Percentiles rank a stretch among this genome's conserved stretches.
These are phyloP conservation scores for Biscutella laevigata DNA, from an alignment of 441 rosid species.

Conservation along the genomic window DNA sequence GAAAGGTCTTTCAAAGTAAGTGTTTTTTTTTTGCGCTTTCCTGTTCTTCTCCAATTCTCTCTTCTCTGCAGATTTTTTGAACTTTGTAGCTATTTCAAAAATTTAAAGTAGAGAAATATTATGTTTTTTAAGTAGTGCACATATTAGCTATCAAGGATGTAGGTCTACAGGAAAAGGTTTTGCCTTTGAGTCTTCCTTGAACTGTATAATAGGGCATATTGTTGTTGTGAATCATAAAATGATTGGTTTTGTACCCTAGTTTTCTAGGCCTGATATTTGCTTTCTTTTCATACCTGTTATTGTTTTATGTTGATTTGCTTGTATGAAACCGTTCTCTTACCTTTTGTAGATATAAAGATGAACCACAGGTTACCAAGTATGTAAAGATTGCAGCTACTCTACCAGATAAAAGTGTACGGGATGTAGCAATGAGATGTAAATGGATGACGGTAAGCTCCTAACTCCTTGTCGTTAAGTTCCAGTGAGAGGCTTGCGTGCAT, in stretches of 20 bases:
- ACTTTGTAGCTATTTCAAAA: not conserved
- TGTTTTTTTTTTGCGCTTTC: not conserved
- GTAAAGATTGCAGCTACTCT: slow-evolving; percentile 83
- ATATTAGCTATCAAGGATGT: slow-evolving; percentile 4
- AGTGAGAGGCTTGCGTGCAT: not conserved
- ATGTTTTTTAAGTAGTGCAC: not conserved
- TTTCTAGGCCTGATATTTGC: not conserved
- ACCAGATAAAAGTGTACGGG: slow-evolving; percentile 88
- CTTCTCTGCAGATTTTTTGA: not conserved
- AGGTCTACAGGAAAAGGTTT: not conserved
- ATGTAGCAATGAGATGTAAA: slow-evolving; percentile 96
- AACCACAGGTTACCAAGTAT: slow-evolving; percentile 73
- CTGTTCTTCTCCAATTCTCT: not conserved
- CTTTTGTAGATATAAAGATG: slow-evolving; percentile 51
- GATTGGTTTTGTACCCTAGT: not conserved
- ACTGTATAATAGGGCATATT: not conserved
- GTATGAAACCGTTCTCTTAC: not conserved
- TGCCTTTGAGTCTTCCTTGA: not conserved
- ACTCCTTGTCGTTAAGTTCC: not conserved
- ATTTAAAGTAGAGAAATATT: not conserved
- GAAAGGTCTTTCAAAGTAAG: slow-evolving; percentile 68
- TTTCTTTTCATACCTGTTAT: not conserved
- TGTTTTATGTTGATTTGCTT: not conserved
- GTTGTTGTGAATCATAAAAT: not conserved
- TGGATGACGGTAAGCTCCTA: slow-evolving; percentile 73